Evolutionary conservation across 2,329 filamentous ascomycete genomes (phyloP).

Genomic region (Fusarium sulawesiense): DNA sequence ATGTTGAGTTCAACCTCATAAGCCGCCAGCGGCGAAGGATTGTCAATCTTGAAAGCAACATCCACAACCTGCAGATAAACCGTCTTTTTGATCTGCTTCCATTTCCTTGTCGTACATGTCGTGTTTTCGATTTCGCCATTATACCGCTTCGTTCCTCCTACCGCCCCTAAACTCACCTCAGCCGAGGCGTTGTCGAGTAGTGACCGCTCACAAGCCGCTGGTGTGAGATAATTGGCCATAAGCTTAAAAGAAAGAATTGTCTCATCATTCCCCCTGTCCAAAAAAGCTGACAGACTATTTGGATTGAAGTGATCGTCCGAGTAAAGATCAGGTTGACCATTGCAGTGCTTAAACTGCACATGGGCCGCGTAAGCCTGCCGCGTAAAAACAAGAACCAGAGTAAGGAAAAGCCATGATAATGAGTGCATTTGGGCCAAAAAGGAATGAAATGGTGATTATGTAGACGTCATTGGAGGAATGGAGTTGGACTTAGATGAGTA

Average conservation of each 20-base stretch:
- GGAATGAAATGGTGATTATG: neutral
- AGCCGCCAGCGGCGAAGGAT: constrained; percentile 30
- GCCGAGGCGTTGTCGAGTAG: constrained; percentile 20
- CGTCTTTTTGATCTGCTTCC: neutral
- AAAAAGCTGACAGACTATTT: neutral
- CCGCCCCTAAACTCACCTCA: constrained; percentile 24
- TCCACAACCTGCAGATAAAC: neutral
- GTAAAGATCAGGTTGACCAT: neutral
- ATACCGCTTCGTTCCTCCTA: constrained; percentile 35
- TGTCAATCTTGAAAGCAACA: constrained; percentile 46
- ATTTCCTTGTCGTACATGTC: constrained; percentile 14
- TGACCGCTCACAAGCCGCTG: constrained; percentile 8
- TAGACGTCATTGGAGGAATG: constrained; percentile 20
- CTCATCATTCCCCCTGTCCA: constrained; percentile 10
- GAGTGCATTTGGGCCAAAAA: constrained; percentile 6
- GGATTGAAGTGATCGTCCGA: constrained; percentile 7
- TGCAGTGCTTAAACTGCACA: constrained; percentile 33
- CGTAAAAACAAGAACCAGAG: constrained; percentile 5
- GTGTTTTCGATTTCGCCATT: constrained; percentile 29
- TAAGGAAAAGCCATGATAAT: neutral
- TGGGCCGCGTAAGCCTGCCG: constrained; percentile 21
- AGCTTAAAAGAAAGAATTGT: constrained; percentile 11
- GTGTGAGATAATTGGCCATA: neutral
- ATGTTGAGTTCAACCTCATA: constrained; percentile 34
- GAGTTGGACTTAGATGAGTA: neutral